Evolutionary conservation across 2,329 filamentous ascomycete species (phyloP).

Genomic region (Celoporthe dispersa): DNA sequence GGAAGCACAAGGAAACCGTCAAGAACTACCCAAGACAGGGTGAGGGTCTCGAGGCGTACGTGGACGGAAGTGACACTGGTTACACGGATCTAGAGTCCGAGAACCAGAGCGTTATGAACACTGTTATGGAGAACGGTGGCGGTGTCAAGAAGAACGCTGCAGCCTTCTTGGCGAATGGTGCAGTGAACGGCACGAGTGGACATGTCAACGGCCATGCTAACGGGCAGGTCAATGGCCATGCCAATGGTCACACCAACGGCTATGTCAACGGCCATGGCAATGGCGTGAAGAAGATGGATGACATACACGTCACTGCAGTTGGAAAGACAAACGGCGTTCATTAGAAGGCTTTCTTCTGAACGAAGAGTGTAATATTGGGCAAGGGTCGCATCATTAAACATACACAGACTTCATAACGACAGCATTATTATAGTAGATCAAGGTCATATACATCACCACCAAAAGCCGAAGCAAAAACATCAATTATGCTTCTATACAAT

Average conservation of each 20-base stretch:
- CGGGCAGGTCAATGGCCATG: neutral
- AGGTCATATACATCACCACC: neutral
- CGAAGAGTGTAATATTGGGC: neutral
- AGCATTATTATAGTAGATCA: neutral
- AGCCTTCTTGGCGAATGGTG: conserved; percentile 41
- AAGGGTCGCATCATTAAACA: neutral
- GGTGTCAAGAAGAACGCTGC: conserved; percentile 45
- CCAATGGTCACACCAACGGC: conserved; percentile 11
- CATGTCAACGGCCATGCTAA: neutral
- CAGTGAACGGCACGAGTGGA: conserved; percentile 34
- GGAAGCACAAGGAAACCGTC: conserved; percentile 66
- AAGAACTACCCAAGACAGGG: conserved; percentile 66
- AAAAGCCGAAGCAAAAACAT: neutral
- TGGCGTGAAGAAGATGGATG: conserved; percentile 9
- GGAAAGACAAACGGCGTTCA: conserved; percentile 22
- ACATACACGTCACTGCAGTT: conserved; percentile 13
- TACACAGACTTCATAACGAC: neutral
- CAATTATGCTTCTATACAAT: neutral
- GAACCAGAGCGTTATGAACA: conserved; percentile 48
- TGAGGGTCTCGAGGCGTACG: conserved; percentile 69
- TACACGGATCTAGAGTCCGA: conserved; percentile 45
- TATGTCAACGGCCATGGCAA: conserved; percentile 10
- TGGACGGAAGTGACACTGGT: conserved; percentile 71
- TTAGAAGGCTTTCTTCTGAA: neutral
- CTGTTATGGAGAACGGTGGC: conserved; percentile 42